A percentile compares a stretch with the other conserved stretches of the same genome.
Conservation (phyloP, 2,329 filamentous ascomycete species). For the Cladosporium sp. region DNA sequence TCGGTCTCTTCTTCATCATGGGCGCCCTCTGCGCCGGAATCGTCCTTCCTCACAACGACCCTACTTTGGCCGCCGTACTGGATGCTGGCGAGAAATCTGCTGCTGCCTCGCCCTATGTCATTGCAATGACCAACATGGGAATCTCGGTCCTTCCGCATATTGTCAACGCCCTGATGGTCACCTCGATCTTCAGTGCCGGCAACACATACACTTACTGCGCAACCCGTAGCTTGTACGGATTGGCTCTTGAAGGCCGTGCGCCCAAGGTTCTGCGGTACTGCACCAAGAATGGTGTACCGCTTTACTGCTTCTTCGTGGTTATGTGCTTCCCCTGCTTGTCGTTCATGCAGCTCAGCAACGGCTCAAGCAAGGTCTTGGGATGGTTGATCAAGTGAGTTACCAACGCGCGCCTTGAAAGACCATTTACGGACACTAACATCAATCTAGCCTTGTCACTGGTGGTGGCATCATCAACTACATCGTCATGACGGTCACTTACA, state of each 20-base stretch:
- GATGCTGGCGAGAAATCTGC: slow-evolving; percentile 30
- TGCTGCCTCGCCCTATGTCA: slow-evolving; percentile 39
- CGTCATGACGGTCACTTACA: slow-evolving; percentile 59
- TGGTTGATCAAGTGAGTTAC: slow-evolving; percentile 46
- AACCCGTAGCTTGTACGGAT: slow-evolving; percentile 54
- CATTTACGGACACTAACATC: not conserved
- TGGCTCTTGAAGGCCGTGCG: slow-evolving; percentile 55
- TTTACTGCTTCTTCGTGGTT: slow-evolving; percentile 57
- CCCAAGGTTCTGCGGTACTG: slow-evolving; percentile 58
- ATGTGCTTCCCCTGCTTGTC: slow-evolving; percentile 40
- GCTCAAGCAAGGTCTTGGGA: slow-evolving; percentile 34
- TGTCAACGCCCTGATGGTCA: slow-evolving; percentile 45
- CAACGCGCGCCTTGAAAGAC: no score
- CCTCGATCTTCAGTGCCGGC: slow-evolving; percentile 57
- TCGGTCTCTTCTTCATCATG: slow-evolving; percentile 49
- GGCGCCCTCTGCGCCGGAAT: slow-evolving; percentile 48
- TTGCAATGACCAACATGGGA: slow-evolving; percentile 44
- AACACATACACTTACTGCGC: slow-evolving; percentile 59
- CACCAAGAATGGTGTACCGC: slow-evolving; percentile 61
- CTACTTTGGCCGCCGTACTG: slow-evolving; percentile 28
- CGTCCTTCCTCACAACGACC: slow-evolving; percentile 37
- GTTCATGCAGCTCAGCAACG: slow-evolving; percentile 36
- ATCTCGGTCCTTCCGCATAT: slow-evolving; percentile 46
- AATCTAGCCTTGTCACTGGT: slow-evolving; percentile 52
- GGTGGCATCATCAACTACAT: slow-evolving; percentile 65